Conservation (phyloP, 306 rosid species). For the Prunus mume region DNA sequence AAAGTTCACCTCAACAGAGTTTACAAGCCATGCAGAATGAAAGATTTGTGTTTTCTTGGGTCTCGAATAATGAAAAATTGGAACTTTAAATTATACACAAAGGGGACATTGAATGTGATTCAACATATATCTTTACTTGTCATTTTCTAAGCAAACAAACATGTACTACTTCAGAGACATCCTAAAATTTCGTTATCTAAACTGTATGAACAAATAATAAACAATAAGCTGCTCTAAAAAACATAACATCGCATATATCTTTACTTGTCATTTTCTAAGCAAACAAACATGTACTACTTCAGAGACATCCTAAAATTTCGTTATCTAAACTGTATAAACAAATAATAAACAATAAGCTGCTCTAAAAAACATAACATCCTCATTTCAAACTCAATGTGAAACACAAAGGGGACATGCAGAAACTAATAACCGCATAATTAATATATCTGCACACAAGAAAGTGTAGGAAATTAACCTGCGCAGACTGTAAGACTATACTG, state of each 20-base stretch:
- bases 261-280: not conserved
- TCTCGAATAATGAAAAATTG: not conserved
- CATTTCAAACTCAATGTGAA: not conserved
- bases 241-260: not conserved
- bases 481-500: conserved; percentile 44
- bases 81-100: not conserved
- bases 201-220: not conserved
- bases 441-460: too few relatives aligned
- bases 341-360: not conserved
- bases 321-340: not conserved
- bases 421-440: not conserved
- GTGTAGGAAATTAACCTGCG: conserved; percentile 26
- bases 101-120: too few relatives aligned
- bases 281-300: not conserved
- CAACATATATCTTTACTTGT: not conserved
- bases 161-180: not conserved
- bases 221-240: not conserved
- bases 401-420: not conserved
- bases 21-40: not conserved
- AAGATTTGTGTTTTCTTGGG: not conserved
- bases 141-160: not conserved
- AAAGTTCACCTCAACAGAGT: not conserved
- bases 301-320: not conserved
- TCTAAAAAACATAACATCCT: too few relatives aligned
- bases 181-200: not conserved